Percentiles rank a stretch among this genome's conserved stretches.
These are phyloP conservation scores for Malassezia yamatoensis DNA, from an alignment of 1,284 basidiomycete species.

Conservation along the genomic window DNA sequence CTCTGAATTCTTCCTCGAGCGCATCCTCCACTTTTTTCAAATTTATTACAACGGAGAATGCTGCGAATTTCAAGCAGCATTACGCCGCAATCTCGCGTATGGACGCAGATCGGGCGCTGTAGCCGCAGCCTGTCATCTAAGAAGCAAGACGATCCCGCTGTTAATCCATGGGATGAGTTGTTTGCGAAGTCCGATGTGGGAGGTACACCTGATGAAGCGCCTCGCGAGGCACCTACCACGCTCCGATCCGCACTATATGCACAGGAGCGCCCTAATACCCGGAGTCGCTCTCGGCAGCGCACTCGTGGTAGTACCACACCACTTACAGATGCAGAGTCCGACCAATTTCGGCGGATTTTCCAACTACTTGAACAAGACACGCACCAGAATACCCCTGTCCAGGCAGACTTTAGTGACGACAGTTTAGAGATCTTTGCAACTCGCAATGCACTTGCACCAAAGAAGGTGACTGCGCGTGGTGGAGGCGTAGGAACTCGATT, in stretches of 20 bases:
- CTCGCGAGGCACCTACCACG: neutral
- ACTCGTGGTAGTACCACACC: slow-evolving; percentile 1
- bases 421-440: slow-evolving; percentile 5
- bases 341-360: slow-evolving; percentile 17
- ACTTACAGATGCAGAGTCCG: slow-evolving; percentile 9
- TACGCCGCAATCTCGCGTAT: no score
- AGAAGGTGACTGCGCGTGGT: slow-evolving; percentile 4
- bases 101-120: neutral
- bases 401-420: neutral
- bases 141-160: neutral
- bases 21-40: slow-evolving; percentile 2
- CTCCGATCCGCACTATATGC: slow-evolving; percentile 12
- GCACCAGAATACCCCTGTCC: neutral
- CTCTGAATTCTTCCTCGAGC: neutral
- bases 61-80: neutral
- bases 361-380: slow-evolving; percentile 11
- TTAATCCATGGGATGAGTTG: slow-evolving; percentile 16
- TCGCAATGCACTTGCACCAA: slow-evolving; percentile 4
- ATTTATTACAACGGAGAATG: neutral
- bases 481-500: slow-evolving; percentile 17
- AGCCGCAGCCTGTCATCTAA: neutral
- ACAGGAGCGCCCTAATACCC: slow-evolving; percentile 3
- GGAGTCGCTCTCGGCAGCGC: neutral
- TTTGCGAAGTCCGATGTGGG: slow-evolving; percentile 3
- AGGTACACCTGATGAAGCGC: neutral